Evolutionary conservation across 2,329 filamentous ascomycete species (phyloP).

Genomic region (Chaetothyriales sp.): DNA sequence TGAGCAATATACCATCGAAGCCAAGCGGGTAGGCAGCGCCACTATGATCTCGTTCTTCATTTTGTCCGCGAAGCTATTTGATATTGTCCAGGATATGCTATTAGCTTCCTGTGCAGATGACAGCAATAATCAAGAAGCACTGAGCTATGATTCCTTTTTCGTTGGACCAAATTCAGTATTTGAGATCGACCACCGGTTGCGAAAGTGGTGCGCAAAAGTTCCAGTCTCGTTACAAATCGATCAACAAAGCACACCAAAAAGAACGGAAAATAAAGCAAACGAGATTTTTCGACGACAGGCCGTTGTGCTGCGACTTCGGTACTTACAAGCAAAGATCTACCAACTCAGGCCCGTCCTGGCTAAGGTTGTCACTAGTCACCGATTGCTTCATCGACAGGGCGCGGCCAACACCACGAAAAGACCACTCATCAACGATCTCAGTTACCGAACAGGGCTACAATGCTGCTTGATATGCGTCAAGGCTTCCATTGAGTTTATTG

Average conservation of each 20-base stretch:
- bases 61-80: slow-evolving; percentile 2
- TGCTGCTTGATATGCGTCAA: slow-evolving; percentile 5
- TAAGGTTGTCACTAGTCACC: not conserved
- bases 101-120: slow-evolving; percentile 1
- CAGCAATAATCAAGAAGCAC: not conserved
- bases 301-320: slow-evolving; percentile 4
- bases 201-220: not conserved
- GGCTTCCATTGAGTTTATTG: slow-evolving; percentile 3
- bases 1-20: not conserved
- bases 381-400: not conserved
- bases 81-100: slow-evolving; percentile 3
- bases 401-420: not conserved
- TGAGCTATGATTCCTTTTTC: slow-evolving; percentile 1
- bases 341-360: slow-evolving; percentile 5
- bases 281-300: slow-evolving; percentile 4
- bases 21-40: not conserved
- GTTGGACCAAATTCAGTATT: slow-evolving; percentile 1
- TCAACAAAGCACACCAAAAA: not conserved
- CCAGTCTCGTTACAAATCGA: not conserved
- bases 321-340: slow-evolving; percentile 4
- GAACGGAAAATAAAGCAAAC: not conserved
- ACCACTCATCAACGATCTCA: not conserved
- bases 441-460: slow-evolving; percentile 2
- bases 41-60: slow-evolving; percentile 2
- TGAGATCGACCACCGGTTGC: slow-evolving; percentile 1